A percentile compares a stretch with the other conserved stretches of the same genome.
Conservation (phyloP, 129 eudicot genomes). For the Dittrichia graveolens region DNA sequence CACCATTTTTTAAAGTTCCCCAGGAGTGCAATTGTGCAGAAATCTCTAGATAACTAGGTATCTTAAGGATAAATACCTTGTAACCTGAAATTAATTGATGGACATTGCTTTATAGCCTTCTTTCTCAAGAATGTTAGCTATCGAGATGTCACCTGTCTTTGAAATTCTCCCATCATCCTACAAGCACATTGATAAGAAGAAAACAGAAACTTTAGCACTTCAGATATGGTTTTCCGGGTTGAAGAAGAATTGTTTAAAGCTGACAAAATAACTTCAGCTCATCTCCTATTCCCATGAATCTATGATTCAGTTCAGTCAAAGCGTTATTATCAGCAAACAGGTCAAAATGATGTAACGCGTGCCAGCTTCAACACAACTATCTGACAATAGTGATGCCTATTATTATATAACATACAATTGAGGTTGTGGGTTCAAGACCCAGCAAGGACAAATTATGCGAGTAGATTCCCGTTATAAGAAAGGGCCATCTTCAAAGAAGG, state of each 20-base stretch:
- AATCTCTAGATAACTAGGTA: neutral
- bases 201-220: neutral
- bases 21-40: too few relatives aligned
- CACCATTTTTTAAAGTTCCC: neutral
- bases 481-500: too few relatives aligned
- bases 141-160: slow-evolving; percentile 82
- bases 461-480: too few relatives aligned
- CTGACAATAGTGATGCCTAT: neutral
- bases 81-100: slow-evolving; percentile 41
- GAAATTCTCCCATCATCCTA: slow-evolving; percentile 87
- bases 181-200: slow-evolving; percentile 14
- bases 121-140: slow-evolving; percentile 75
- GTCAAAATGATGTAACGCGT: neutral
- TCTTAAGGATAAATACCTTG: slow-evolving; percentile 16
- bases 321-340: neutral
- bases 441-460: too few relatives aligned
- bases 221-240: neutral
- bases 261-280: neutral
- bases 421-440: too few relatives aligned
- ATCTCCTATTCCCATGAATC: slow-evolving; percentile 3
- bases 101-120: slow-evolving; percentile 87
- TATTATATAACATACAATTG: neutral
- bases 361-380: slow-evolving; percentile 5
- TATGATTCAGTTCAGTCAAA: slow-evolving; percentile 1
- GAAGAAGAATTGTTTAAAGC: slow-evolving; percentile 1